Evolutionary conservation across 2,329 filamentous ascomycete genomes (phyloP), one percentile per base, ranked within the genome.

Genomic region (Colletotrichum tofieldiae): DNA sequence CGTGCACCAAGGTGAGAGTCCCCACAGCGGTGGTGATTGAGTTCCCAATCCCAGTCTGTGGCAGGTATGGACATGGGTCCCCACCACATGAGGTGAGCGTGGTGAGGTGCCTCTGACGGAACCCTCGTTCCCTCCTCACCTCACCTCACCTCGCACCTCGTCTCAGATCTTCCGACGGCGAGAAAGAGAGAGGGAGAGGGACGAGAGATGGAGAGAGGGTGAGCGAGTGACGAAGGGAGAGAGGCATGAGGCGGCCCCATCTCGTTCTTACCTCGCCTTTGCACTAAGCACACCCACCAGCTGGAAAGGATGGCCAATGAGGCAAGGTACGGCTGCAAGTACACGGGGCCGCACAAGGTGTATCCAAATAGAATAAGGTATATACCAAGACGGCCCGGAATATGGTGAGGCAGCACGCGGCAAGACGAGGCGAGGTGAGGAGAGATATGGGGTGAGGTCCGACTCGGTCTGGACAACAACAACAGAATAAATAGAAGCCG

Each of bases 11-110:
- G 29, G 45, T 63, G 64, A 49, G 20, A 32, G 51, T 23, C 9
- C n/a, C 54, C 54, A 56, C 54, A 56, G 32, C 20, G 35, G 32
- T 39, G 52, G 39, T 41, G 47, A 54, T 26, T 54, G 47, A 52
- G 32, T 56, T 56, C 32, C 6, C 45, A 51, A 39, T 62, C 43
- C 29, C 18, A 49, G 59, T 49, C 43, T 20, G 32, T 35, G 59
- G 29, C 59, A 66, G 35, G 49, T 41, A 58, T 23, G 43, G 41
- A 51, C 51, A 32, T 29, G 58, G 55, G 18, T 29, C 52, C 70
- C 66, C 70, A 70, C 59, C 60, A 41, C 23, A 43, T 72, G 65
- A 60, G 65, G 59, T 65, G 66, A 56, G 54, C n/a, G 11, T 37
- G 52, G 29, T 55, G 29, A 55, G 52, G 29, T 35, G 20, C 18